Base-by-base conservation (phyloP, 306 rosid species). In the Citrullus amarus region DNA sequence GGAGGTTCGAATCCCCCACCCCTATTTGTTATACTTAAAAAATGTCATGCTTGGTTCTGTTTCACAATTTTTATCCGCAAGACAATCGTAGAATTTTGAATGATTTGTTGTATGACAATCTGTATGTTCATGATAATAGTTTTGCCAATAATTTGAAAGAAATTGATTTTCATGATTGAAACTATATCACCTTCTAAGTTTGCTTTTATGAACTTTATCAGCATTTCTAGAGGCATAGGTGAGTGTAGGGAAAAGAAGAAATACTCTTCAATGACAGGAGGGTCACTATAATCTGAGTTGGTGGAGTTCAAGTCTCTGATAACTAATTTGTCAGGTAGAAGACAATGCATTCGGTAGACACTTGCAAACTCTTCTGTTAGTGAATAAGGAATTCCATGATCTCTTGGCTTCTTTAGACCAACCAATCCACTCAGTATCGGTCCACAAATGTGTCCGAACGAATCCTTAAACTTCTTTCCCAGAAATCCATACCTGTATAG, bases 381-480 rank as follows among this genome's bases (percentile, higher is more conserved):
- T 15, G 93, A 89, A 80, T 89, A 93, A 4, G 97, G 91, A 76
- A 89, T 88, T 82, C 96, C 97, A 84, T 89, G 96, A 83, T 93
- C 88, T 86, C 68, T 76, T 3, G 96, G 96, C 79, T 84, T 82
- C 81, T 80, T 88, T 5, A 74, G 70, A 71, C 96, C 97, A 54
- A 93, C 96, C 78, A 93, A 84, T 20, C 93, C 97, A 81, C 89
- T 86, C 1, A 93, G 77, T 38, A 87, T 10, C 6, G 94, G 86
- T 80, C 97, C 97, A 30, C 78, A 79, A 57, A 83, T 54, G 72
- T 88, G 86, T 79, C 97, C 97, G 77, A 84, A 85, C 36, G 77
- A 58, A 60, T 92, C 93, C 83, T 89, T 92, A 54, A 92, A 81
- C 79, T 76, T 90, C 87, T 92, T 92, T 76, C 96, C 96, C 68